These are phyloP conservation scores for Nitzschia palea DNA, from an alignment of 108 stramenopile genomes.

Conservation along the genomic window DNA sequence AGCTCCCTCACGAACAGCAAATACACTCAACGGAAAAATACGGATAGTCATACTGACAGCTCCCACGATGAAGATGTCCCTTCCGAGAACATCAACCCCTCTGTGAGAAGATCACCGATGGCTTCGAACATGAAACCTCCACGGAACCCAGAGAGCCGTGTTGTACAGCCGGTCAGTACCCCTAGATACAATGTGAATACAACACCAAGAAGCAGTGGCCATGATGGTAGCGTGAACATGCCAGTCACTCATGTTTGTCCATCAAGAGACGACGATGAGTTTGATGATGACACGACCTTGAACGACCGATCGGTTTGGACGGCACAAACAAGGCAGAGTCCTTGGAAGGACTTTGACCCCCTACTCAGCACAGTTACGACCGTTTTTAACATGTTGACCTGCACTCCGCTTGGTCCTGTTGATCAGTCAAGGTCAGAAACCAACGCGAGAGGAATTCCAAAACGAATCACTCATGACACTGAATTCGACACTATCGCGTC, in stretches of 20 bases:
- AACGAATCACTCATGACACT: not conserved
- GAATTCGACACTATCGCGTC: constrained; percentile 3
- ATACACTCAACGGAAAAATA: not conserved
- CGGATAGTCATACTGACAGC: too few species aligned
- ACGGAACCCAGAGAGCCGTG: too few species aligned
- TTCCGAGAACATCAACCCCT: not conserved
- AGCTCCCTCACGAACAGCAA: not conserved
- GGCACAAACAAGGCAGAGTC: not conserved
- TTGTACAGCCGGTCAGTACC: too few species aligned
- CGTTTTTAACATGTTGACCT: constrained; percentile 11
- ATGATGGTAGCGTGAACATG: too few species aligned
- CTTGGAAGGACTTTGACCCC: constrained; percentile 11
- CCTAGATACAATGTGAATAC: too few species aligned
- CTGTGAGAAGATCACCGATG: too few species aligned
- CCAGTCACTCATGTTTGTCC: too few species aligned
- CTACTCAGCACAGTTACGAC: not conserved
- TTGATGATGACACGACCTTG: constrained; percentile 1
- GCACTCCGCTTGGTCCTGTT: not conserved
- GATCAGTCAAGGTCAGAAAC: not conserved
- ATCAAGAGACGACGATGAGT: not conserved
- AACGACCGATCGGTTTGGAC: not conserved
- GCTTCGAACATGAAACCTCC: too few species aligned
- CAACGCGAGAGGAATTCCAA: not conserved
- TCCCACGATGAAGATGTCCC: not conserved
- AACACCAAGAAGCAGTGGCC: too few species aligned